Conservation (phyloP, 225 moss, liverwort and hornwort species). For the Sphagnum tenellum region DNA sequence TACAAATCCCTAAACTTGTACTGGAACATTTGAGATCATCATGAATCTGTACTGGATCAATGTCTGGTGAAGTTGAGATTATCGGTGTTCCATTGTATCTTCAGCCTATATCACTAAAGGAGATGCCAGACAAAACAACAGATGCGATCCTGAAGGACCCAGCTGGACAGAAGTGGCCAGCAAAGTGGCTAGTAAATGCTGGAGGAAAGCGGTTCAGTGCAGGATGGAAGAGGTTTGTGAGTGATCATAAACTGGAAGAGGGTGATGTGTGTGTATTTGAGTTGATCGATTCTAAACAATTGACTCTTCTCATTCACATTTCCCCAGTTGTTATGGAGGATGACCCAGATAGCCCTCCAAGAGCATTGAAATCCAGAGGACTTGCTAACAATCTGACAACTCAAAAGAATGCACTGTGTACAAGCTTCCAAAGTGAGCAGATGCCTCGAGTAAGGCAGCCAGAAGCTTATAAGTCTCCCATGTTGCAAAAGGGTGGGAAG, state of each 20-base stretch:
- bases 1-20: neutral
- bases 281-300: constrained; percentile 7
- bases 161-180: constrained; percentile 14
- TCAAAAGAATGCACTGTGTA: too few relatives aligned
- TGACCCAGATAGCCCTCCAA: constrained; percentile 6
- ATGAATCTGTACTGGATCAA: neutral
- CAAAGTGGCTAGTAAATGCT: constrained; percentile 24
- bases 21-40: neutral
- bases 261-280: constrained; percentile 27
- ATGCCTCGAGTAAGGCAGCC: constrained; percentile 15
- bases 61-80: neutral
- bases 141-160: constrained; percentile 17
- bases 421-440: constrained; percentile 1
- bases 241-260: constrained; percentile 22
- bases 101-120: constrained; percentile 13
- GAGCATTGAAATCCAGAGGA: too few relatives aligned
- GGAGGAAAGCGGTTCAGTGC: constrained; percentile 23
- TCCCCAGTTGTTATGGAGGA: constrained; percentile 18
- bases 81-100: neutral
- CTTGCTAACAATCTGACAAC: too few relatives aligned
- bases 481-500: constrained; percentile 3
- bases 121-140: constrained; percentile 19
- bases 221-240: constrained; percentile 26
- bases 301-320: constrained; percentile 19
- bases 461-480: constrained; percentile 1